Percentiles rank a stretch among this genome's conserved stretches.
phyloP scores from a whole-genome alignment of 768 basidiomycete species.

The Russula virescens region DNA sequence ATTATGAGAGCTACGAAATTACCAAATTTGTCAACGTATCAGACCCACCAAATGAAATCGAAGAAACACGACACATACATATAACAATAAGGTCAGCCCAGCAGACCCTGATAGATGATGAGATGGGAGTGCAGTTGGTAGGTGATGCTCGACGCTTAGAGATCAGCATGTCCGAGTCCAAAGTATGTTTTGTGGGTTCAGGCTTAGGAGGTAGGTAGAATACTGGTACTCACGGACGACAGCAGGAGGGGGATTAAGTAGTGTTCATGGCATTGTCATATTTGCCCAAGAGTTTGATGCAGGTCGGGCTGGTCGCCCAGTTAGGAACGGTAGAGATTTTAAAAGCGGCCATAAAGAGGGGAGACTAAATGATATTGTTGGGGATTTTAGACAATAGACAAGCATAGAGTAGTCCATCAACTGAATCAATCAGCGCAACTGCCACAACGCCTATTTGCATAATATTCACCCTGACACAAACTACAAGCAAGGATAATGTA shows the following conservation, averaged over 20 bases:
- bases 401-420: no score
- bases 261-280: neutral
- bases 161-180: neutral
- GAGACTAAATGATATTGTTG: no score
- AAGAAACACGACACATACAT: conserved; percentile 20
- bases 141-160: conserved; percentile 3
- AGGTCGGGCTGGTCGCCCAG: conserved; percentile 1
- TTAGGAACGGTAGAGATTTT: neutral
- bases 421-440: no score
- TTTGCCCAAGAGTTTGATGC: neutral
- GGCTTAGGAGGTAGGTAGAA: neutral
- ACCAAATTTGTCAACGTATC: neutral
- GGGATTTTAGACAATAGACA: no score
- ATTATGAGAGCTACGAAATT: conserved; percentile 21
- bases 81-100: conserved; percentile 24
- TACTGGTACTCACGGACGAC: neutral
- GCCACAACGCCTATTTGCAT: no score
- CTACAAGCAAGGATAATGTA: no score
- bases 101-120: conserved; percentile 15
- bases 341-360: no score
- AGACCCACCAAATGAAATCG: neutral
- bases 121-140: conserved; percentile 11
- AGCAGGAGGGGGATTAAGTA: neutral
- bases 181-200: neutral
- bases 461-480: no score